Conservation (phyloP, 495 filamentous ascomycete species). For the Aspergillus wentii region DNA sequence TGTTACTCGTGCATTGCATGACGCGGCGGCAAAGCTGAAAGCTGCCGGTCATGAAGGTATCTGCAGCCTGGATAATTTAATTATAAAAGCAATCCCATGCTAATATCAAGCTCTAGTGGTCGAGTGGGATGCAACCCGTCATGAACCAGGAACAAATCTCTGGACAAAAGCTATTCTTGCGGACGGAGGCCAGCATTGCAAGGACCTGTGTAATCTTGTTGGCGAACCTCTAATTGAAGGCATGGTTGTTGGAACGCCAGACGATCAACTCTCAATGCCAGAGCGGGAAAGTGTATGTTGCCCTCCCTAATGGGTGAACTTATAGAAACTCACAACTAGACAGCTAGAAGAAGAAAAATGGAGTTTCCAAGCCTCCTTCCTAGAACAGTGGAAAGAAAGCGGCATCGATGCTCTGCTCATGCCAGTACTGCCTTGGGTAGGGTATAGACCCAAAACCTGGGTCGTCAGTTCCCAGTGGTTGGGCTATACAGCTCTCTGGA, state of each 20-base stretch:
- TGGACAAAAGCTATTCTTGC: constrained; percentile 51
- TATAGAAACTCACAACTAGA: neutral
- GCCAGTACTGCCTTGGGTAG: constrained; percentile 49
- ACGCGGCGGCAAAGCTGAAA: constrained; percentile 37
- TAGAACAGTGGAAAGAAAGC: constrained; percentile 51
- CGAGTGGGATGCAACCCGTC: constrained; percentile 35
- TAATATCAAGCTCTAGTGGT: constrained; percentile 25
- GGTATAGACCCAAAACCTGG: constrained; percentile 44
- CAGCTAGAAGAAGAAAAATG: constrained; percentile 32
- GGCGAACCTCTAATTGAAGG: constrained; percentile 54
- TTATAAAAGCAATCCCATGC: no score
- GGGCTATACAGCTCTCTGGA: constrained; percentile 64
- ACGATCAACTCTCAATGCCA: constrained; percentile 20
- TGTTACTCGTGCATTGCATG: constrained; percentile 35
- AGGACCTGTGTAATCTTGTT: constrained; percentile 41
- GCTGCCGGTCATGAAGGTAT: constrained; percentile 40
- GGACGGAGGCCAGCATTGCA: constrained; percentile 54
- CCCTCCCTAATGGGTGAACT: no score
- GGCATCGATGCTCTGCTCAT: constrained; percentile 63
- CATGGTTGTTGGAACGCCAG: constrained; percentile 34
- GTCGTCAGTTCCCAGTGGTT: constrained; percentile 53
- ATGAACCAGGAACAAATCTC: constrained; percentile 24
- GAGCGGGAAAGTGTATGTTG: constrained; percentile 26
- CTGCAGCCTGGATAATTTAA: constrained; percentile 6
- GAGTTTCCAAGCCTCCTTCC: constrained; percentile 25